Conservation (phyloP, 345 rosid genomes). For the Syzygium aqueum region DNA sequence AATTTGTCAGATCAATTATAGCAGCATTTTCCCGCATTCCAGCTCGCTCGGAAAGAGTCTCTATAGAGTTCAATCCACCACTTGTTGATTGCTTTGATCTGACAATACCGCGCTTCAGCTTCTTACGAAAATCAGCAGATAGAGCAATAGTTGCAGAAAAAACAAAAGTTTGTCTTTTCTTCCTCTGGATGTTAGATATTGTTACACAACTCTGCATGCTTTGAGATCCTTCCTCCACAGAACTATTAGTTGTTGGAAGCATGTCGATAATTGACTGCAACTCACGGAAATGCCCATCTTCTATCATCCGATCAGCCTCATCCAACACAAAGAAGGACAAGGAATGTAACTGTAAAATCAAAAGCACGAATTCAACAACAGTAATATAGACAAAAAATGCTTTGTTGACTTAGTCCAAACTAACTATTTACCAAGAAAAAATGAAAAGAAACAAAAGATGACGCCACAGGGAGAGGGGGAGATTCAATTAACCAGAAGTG, state of each 20-base stretch:
- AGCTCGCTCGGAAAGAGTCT: conserved; percentile 75
- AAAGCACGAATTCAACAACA: neutral
- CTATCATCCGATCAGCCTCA: conserved; percentile 97
- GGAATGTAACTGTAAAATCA: conserved; percentile 62
- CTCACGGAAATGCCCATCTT: conserved; percentile 89
- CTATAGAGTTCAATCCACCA: conserved; percentile 71
- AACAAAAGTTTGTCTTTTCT: conserved; percentile 91
- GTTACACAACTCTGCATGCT: conserved; percentile 44
- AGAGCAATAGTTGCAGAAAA: conserved; percentile 95
- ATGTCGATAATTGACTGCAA: conserved; percentile 91
- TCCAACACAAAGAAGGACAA: conserved; percentile 95
- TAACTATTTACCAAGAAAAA: neutral
- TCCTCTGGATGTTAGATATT: conserved; percentile 49
- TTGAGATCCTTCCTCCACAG: conserved; percentile 36
- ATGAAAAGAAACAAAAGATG: neutral
- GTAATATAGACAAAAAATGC: neutral
- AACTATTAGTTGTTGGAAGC: conserved; percentile 50
- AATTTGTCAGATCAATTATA: conserved; percentile 78
- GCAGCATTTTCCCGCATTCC: conserved; percentile 87
- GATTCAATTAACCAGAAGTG: neutral
- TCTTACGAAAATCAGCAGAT: conserved; percentile 87
- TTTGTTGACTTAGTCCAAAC: neutral
- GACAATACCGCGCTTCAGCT: conserved; percentile 59
- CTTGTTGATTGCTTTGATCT: conserved; percentile 52
- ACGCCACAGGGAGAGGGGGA: neutral